A percentile compares a stretch with the other conserved stretches of the same genome.
phyloP scores from a whole-genome alignment of 2,329 filamentous ascomycete genomes.

The Grosmannia huntii region DNA sequence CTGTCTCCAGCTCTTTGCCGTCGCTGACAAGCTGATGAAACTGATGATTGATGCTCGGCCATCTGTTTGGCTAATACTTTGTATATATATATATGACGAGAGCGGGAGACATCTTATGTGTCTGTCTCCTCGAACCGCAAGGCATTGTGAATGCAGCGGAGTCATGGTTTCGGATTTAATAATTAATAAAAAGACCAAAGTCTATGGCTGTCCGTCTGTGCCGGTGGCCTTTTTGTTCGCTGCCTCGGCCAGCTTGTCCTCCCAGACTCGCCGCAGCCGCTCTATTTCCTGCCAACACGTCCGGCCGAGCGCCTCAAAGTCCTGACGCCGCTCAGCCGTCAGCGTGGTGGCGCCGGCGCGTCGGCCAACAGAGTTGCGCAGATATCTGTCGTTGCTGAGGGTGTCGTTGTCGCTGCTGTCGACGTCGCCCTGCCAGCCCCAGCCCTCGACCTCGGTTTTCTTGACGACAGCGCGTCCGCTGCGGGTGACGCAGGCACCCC shows the following conservation, averaged over 20 bases:
- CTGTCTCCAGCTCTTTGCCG: too few species aligned
- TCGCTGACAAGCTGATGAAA: too few species aligned
- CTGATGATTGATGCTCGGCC: too few species aligned
- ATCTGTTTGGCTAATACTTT: neutral
- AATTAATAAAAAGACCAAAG: too few species aligned
- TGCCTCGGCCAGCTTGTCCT: constrained; percentile 17
- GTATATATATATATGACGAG: neutral
- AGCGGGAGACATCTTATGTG: too few species aligned
- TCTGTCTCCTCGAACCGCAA: too few species aligned
- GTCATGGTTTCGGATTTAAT: too few species aligned
- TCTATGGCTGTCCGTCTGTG: neutral
- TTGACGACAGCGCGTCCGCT: constrained; percentile 47
- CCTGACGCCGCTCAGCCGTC: constrained; percentile 44
- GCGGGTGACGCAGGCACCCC: constrained; percentile 62
- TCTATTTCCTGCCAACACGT: constrained; percentile 61
- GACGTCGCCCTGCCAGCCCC: constrained; percentile 53
- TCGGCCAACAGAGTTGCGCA: constrained; percentile 42
- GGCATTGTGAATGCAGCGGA: too few species aligned
- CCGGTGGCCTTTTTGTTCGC: neutral
- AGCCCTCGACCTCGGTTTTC: constrained; percentile 74
- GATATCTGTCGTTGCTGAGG: constrained; percentile 4
- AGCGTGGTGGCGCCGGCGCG: constrained; percentile 44
- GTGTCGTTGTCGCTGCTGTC: constrained; percentile 21
- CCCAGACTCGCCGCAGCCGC: constrained; percentile 54
- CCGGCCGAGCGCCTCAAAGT: constrained; percentile 50